Evolutionary conservation across 2,329 filamentous ascomycete genomes (phyloP).

Genomic region (Epichloe gansuensis): DNA sequence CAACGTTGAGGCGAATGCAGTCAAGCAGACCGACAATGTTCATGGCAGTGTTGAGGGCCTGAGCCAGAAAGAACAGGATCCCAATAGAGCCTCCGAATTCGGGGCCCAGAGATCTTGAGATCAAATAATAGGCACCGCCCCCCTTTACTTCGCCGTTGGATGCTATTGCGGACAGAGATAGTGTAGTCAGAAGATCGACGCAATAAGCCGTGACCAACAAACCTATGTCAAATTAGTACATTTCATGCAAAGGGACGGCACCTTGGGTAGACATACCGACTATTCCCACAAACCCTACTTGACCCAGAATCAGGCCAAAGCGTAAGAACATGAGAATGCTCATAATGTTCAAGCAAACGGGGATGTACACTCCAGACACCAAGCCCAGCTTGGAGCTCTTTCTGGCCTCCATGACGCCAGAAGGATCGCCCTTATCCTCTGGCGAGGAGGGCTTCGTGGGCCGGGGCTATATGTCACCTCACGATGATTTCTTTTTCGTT

Average conservation of each 20-base stretch:
- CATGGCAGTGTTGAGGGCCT: constrained; percentile 73
- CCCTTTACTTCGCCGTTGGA: constrained; percentile 83
- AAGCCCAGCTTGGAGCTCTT: constrained; percentile 55
- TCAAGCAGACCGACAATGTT: constrained; percentile 80
- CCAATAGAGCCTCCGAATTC: constrained; percentile 86
- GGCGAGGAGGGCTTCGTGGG: constrained; percentile 7
- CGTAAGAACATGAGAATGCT: constrained; percentile 88
- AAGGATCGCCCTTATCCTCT: constrained; percentile 5
- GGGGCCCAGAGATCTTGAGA: constrained; percentile 71
- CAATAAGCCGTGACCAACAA: constrained; percentile 64
- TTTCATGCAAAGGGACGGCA: not conserved
- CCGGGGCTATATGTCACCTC: not conserved
- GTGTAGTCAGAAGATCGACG: constrained; percentile 71
- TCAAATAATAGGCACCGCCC: constrained; percentile 83
- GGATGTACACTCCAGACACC: constrained; percentile 71
- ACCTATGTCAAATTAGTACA: constrained; percentile 27
- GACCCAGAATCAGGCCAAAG: constrained; percentile 73
- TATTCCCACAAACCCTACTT: constrained; percentile 67
- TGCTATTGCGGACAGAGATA: constrained; percentile 79
- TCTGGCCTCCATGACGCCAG: constrained; percentile 20
- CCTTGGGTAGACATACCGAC: constrained; percentile 40
- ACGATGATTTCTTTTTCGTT: not conserved
- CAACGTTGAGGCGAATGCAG: constrained; percentile 67
- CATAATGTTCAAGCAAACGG: constrained; percentile 77
- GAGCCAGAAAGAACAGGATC: constrained; percentile 81